Evolutionary conservation across 495 filamentous ascomycete genomes (phyloP).

Genomic region (Penicillium roqueforti): DNA sequence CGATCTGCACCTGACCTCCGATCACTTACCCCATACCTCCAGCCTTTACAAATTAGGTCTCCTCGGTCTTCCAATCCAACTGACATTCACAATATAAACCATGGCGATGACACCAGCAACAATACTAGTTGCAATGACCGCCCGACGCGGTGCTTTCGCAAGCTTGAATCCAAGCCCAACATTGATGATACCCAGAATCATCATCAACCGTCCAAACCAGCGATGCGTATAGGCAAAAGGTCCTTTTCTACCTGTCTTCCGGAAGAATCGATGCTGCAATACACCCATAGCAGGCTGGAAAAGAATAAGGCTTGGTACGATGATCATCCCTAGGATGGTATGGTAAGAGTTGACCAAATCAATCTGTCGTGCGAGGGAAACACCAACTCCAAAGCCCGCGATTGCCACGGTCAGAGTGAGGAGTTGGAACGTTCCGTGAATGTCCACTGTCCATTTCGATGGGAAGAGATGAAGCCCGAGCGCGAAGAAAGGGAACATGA

Average conservation of each 20-base stretch:
- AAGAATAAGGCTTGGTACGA: constrained; percentile 50
- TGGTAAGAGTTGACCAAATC: constrained; percentile 25
- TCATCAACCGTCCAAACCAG: constrained; percentile 62
- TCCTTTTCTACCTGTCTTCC: constrained; percentile 45
- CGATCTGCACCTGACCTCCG: not conserved
- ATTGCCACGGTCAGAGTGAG: constrained; percentile 53
- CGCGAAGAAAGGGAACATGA: constrained; percentile 50
- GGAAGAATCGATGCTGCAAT: constrained; percentile 54
- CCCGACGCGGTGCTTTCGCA: constrained; percentile 32
- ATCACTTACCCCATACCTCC: not conserved
- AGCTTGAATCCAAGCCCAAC: constrained; percentile 62
- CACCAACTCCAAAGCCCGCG: constrained; percentile 59
- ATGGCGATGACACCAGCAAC: constrained; percentile 52
- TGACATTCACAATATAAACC: constrained; percentile 37
- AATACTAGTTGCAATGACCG: constrained; percentile 55
- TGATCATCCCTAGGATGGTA: constrained; percentile 55
- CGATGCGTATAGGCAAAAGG: constrained; percentile 58
- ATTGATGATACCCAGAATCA: constrained; percentile 66
- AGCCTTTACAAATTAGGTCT: not conserved
- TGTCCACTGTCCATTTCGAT: constrained; percentile 21
- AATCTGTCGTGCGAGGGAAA: constrained; percentile 40
- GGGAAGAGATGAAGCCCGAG: constrained; percentile 42
- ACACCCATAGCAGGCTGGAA: constrained; percentile 63
- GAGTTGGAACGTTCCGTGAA: constrained; percentile 58
- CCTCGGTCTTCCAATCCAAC: not conserved